Base-by-base conservation (phyloP, 768 basidiomycete species). In the Hygrophorus russula region DNA sequence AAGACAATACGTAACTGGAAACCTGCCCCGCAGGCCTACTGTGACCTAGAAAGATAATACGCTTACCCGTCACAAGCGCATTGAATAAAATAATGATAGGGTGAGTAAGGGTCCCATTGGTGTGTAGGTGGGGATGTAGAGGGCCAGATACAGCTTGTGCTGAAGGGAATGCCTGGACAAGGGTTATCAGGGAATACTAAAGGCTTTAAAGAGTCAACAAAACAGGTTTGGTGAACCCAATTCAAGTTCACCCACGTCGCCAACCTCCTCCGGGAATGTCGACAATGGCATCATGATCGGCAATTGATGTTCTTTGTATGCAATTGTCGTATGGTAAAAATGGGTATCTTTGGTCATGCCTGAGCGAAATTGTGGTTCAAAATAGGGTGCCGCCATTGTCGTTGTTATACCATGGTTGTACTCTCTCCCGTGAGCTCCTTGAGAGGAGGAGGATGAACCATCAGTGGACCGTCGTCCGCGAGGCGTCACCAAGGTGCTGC, bases 61-160 rank as follows among this genome's bases (percentile, higher is more conserved):
- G 82, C 53, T 97, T 96, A 41, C 86, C 83, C 0, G 94, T 96
- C 5, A 98, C 70, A 46, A 99, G 74, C 2, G 93, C 96, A 60
- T 99, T 99, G 69, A 94, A 92, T 2, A 99, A 73, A 36, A 99
- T 72, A 46, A 96, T 93, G 54, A 99, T 80, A 2, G 96, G 92
- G 54, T 92, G 93, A 0, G 96, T 99, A 48, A 76, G 71, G 13
- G 78, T 71, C 45, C 96, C 96, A 51, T 81, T 89, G 0, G 92
- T 92, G 61, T 97, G 93, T 14, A 99, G 68, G 59, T 98, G 91
- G 0, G 96, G 87, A 53, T 97, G 92, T 41, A 77, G 63, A 1
- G 89, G 84, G 27, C 87, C 86, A 20, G 75, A 69, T 10, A 83
- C 70, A 14, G 59, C 51, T 64, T 74, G 58, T 71, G 76, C 49